Conservation (phyloP, 108 stramenopile genomes). For the Nitzschia sp. region DNA sequence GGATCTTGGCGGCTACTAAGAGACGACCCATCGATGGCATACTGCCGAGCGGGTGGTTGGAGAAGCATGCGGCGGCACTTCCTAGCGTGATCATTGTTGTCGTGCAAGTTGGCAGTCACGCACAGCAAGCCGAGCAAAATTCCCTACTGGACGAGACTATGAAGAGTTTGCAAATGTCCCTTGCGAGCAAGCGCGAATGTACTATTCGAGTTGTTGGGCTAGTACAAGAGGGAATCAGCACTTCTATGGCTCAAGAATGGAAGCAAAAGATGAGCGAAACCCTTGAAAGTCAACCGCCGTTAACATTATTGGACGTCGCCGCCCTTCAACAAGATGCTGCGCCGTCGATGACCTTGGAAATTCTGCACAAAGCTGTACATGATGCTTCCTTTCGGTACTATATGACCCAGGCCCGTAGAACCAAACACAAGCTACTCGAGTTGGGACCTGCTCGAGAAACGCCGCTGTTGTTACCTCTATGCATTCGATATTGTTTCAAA, state of each 20-base stretch:
- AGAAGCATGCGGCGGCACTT: conserved; percentile 72
- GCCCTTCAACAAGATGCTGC: conserved; percentile 21
- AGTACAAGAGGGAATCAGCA: conserved; percentile 38
- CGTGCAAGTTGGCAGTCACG: conserved; percentile 31
- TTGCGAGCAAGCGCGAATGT: conserved; percentile 63
- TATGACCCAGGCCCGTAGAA: conserved; percentile 29
- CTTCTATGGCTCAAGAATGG: conserved; percentile 39
- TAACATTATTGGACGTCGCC: conserved; percentile 20
- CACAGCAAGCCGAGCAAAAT: conserved; percentile 35
- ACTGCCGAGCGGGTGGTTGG: conserved; percentile 70
- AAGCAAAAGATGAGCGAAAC: conserved; percentile 12
- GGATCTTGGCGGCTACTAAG: conserved; percentile 26
- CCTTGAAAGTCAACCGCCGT: neutral
- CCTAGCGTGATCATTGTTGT: conserved; percentile 75
- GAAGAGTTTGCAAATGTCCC: conserved; percentile 45
- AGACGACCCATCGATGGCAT: conserved; percentile 61
- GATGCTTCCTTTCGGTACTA: conserved; percentile 51
- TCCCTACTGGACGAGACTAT: conserved; percentile 46
- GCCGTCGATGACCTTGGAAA: conserved; percentile 26
- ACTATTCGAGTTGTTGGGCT: conserved; percentile 67
- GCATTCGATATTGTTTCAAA: conserved; percentile 69
- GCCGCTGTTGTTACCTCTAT: conserved; percentile 40
- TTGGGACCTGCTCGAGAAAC: conserved; percentile 29
- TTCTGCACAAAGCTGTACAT: conserved; percentile 34
- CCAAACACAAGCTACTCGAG: conserved; percentile 42